Percentiles rank a stretch among this genome's conserved stretches.
Conservation (phyloP, 106 monocot genomes). For the Agapanthus africanus region DNA sequence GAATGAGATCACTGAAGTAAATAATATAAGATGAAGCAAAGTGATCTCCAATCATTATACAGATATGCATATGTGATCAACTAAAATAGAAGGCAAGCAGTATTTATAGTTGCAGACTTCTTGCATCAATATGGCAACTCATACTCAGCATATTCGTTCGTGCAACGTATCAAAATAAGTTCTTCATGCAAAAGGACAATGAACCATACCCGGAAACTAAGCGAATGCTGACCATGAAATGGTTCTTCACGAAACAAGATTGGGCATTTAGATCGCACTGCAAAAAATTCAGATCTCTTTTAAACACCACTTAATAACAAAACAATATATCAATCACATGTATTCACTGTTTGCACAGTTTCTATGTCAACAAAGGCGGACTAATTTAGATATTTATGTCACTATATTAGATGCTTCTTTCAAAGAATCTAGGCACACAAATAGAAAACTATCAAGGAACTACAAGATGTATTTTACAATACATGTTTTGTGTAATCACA, state of each 20-base stretch:
- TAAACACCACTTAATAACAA: neutral
- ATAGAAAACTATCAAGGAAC: neutral
- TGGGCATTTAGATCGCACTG: slow-evolving; percentile 56
- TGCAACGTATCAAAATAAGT: neutral
- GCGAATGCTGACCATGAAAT: slow-evolving; percentile 45
- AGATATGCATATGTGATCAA: neutral
- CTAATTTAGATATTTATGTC: neutral
- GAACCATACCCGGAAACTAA: slow-evolving; percentile 62
- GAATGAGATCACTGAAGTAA: neutral
- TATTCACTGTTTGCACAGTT: neutral
- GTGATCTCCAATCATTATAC: neutral
- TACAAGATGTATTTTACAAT: neutral
- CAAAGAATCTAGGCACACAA: neutral
- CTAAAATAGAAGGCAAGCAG: neutral
- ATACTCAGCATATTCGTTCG: neutral
- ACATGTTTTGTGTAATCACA: neutral
- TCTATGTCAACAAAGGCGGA: neutral
- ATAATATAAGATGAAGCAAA: neutral
- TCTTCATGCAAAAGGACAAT: neutral
- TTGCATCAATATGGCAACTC: neutral
- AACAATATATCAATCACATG: neutral
- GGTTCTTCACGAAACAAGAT: slow-evolving; percentile 81
- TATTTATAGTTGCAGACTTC: neutral
- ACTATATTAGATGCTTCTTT: neutral
- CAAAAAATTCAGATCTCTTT: slow-evolving; percentile 9